These are phyloP conservation scores for Typha latifolia DNA, from an alignment of 176 grass and related monocot genomes.

Conservation along the genomic window DNA sequence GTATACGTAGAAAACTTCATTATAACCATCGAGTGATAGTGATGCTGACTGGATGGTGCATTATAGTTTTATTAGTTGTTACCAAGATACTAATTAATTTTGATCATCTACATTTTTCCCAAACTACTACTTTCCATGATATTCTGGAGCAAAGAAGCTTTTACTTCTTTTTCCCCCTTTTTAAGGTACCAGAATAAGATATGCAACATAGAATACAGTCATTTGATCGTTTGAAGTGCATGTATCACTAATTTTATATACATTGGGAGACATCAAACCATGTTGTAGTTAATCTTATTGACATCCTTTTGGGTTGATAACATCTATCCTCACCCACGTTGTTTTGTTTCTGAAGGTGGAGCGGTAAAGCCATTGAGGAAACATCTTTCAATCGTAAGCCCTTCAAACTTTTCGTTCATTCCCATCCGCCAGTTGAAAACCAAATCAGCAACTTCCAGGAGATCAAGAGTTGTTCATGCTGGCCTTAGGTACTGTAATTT, in stretches of 20 bases:
- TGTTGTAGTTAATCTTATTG: background rate
- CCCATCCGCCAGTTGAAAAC: background rate
- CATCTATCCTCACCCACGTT: background rate
- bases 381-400: background rate
- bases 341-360: background rate
- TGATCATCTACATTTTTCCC: no score
- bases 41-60: no score
- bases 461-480: background rate
- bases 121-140: no score
- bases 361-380: background rate
- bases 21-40: no score
- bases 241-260: background rate
- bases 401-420: background rate
- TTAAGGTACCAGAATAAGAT: no score
- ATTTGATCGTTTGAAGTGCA: no score
- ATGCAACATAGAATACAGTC: no score
- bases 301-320: background rate
- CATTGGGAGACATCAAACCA: background rate
- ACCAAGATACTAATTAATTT: no score
- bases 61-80: no score
- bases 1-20: no score
- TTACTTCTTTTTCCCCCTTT: no score
- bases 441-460: background rate
- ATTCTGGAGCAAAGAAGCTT: no score
- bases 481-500: background rate